Conservation (phyloP, 1,139 yeast genomes). For the Saccharomyces hybrid region DNA sequence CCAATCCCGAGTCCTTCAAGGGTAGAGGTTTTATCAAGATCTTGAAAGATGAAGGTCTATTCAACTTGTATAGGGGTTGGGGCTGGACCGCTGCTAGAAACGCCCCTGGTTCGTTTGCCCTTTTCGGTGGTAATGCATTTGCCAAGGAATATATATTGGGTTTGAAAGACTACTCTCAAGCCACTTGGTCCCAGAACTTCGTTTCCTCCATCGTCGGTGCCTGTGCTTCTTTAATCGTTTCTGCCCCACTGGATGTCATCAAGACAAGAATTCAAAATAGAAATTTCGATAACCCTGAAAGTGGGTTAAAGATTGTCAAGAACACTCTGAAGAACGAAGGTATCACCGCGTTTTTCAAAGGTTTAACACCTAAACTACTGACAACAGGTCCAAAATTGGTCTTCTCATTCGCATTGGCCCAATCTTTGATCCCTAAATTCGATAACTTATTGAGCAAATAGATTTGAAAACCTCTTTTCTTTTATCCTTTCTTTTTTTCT, state of each 20-base stretch:
- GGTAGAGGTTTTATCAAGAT: constrained; percentile 94
- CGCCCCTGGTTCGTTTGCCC: constrained; percentile 97
- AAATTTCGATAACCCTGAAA: constrained; percentile 91
- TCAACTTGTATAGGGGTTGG: constrained; percentile 94
- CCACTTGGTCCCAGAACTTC: constrained; percentile 94
- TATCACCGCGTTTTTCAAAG: constrained; percentile 86
- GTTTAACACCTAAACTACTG: constrained; percentile 89
- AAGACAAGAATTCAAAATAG: constrained; percentile 97
- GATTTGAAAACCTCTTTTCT: neutral
- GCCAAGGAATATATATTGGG: constrained; percentile 94
- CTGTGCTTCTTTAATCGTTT: constrained; percentile 89
- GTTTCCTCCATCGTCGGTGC: constrained; percentile 97
- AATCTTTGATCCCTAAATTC: constrained; percentile 90
- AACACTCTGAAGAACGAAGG: constrained; percentile 92
- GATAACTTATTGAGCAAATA: constrained; percentile 49
- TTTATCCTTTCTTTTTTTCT: neutral
- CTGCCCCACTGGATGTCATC: constrained; percentile 97
- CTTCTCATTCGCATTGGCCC: constrained; percentile 94
- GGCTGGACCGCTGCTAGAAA: constrained; percentile 99
- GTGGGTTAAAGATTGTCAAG: constrained; percentile 85
- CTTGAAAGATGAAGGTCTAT: constrained; percentile 74
- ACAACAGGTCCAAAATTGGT: constrained; percentile 98
- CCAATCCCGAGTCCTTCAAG: constrained; percentile 95
- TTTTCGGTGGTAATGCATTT: constrained; percentile 97
- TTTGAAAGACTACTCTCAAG: constrained; percentile 74